Evolutionary conservation across 179 eudicot species (phyloP).

Genomic region (Silene coronaria): DNA sequence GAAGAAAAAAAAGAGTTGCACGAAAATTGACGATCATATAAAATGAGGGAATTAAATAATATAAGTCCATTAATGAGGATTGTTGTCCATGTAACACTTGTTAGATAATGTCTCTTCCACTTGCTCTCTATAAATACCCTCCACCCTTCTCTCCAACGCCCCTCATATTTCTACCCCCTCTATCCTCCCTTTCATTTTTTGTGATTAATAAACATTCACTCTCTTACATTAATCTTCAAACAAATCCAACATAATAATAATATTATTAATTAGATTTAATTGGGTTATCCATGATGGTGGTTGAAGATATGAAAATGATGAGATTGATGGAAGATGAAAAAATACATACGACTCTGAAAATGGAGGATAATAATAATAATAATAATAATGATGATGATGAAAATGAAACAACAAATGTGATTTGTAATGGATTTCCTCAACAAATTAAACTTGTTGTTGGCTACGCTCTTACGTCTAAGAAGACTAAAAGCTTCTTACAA

Average conservation of each 20-base stretch:
- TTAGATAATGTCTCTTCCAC: neutral
- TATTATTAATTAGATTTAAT: neutral
- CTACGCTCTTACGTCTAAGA: conserved; percentile 70
- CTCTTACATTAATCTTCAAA: neutral
- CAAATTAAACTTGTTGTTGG: conserved; percentile 54
- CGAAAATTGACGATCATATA: too few relatives aligned
- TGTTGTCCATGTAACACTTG: neutral
- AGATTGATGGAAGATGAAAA: conserved; percentile 27
- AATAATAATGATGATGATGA: conserved; percentile 6
- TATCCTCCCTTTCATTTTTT: neutral
- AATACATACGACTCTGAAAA: conserved; percentile 28
- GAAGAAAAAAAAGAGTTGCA: too few relatives aligned
- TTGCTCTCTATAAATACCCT: neutral
- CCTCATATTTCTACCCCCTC: neutral
- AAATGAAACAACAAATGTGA: conserved; percentile 10
- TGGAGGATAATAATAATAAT: conserved; percentile 26
- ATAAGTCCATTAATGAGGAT: too few relatives aligned
- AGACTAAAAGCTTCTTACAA: conserved; percentile 61
- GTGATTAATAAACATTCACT: neutral
- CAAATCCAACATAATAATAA: neutral
- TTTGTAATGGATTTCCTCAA: conserved; percentile 32
- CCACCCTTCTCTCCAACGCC: neutral
- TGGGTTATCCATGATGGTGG: conserved; percentile 25
- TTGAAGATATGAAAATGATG: conserved; percentile 31
- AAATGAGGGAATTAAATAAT: too few relatives aligned